Conservation (phyloP, 495 filamentous ascomycete species). For the Tuber indicum region DNA sequence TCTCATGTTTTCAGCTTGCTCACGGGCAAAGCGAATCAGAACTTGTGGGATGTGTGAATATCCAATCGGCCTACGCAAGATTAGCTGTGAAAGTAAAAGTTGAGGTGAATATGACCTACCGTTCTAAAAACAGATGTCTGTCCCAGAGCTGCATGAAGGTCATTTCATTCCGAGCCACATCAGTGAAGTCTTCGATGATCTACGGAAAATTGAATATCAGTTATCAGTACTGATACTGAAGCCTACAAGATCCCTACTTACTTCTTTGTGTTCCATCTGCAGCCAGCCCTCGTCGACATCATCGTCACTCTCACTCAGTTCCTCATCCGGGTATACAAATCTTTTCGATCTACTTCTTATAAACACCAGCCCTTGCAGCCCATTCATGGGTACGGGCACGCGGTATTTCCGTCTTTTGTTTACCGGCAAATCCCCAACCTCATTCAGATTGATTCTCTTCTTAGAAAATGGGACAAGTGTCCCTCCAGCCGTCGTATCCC, state of each 20-base stretch:
- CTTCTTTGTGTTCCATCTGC: constrained; percentile 40
- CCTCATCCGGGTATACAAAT: constrained; percentile 36
- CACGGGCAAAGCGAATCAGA: constrained; percentile 34
- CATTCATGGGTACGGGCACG: constrained; percentile 33
- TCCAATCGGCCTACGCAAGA: constrained; percentile 17
- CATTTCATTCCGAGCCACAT: constrained; percentile 36
- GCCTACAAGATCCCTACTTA: constrained; percentile 22
- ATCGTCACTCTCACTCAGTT: constrained; percentile 41
- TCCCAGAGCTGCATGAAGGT: constrained; percentile 42
- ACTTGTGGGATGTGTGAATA: constrained; percentile 35
- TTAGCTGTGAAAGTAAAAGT: background rate
- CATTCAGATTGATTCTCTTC: constrained; percentile 32
- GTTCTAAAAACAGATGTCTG: constrained; percentile 38
- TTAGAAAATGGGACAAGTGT: background rate
- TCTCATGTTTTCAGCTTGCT: constrained; percentile 24
- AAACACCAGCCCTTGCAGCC: constrained; percentile 31
- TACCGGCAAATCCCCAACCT: constrained; percentile 24
- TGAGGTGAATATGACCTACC: constrained; percentile 15
- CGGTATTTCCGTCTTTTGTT: constrained; percentile 27
- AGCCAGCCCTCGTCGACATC: constrained; percentile 41
- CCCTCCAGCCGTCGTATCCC: constrained; percentile 7
- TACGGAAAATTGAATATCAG: constrained; percentile 25
- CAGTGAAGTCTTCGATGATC: constrained; percentile 41
- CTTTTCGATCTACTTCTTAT: constrained; percentile 37
- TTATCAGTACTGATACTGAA: constrained; percentile 3